These are phyloP conservation scores for Zea mays DNA, from an alignment of 176 grass and related monocot species.

Conservation along the genomic window Zm-B73-REFERENCE-NAM-5.0 NC_050102.1:171251501-171252000, in stretches of 20 bases:
- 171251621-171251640: conserved; percentile 28
- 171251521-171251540: conserved; percentile 60
- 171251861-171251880: conserved; percentile 13
- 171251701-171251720: conserved; percentile 72
- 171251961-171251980: background rate
- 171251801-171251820: conserved; percentile 32
- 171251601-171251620: conserved; percentile 50
- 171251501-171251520: conserved; percentile 17
- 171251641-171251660: conserved; percentile 37
- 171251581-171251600: conserved; percentile 31
- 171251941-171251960: background rate
- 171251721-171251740: conserved; percentile 45
- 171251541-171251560: conserved; percentile 44
- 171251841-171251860: background rate
- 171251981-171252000: conserved; percentile 99
- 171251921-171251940: conserved; percentile 39
- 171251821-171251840: conserved; percentile 10
- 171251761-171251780: background rate
- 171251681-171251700: conserved; percentile 97
- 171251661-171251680: conserved; percentile 44
- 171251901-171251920: conserved; percentile 20
- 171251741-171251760: conserved; percentile 12
- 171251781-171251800: background rate
- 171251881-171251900: background rate
- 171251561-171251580: conserved; percentile 20